Conservation (phyloP, 1,284 basidiomycete genomes). For the Boletus smithii region DNA sequence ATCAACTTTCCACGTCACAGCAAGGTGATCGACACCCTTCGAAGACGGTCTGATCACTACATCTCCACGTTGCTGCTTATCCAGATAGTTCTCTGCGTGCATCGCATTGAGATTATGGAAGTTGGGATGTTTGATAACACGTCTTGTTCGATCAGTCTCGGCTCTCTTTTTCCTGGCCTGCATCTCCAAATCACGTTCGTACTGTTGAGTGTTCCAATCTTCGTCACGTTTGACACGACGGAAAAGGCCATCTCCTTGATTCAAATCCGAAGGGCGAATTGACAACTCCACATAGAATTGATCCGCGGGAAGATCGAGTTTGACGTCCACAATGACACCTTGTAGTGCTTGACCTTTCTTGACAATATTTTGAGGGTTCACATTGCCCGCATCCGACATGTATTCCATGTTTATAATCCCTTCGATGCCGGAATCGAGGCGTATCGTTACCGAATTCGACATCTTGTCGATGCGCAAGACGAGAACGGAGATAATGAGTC, state of each 20-base stretch:
- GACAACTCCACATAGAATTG: conserved; percentile 77
- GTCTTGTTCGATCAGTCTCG: conserved; percentile 71
- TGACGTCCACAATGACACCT: conserved; percentile 76
- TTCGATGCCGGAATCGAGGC: conserved; percentile 91
- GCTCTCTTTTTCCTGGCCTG: conserved; percentile 82
- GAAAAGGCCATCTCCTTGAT: conserved; percentile 61
- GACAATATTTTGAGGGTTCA: conserved; percentile 47
- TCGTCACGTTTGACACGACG: conserved; percentile 62
- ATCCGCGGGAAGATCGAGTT: conserved; percentile 60
- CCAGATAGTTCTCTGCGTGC: conserved; percentile 88
- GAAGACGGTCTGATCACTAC: conserved; percentile 96
- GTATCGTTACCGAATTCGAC: conserved; percentile 54
- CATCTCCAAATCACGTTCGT: conserved; percentile 71
- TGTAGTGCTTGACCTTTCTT: conserved; percentile 78
- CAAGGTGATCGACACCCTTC: conserved; percentile 90
- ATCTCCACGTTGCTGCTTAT: conserved; percentile 89
- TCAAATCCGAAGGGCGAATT: conserved; percentile 68
- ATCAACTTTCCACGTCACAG: conserved; percentile 99
- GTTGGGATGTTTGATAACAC: conserved; percentile 97
- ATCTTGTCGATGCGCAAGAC: conserved; percentile 55
- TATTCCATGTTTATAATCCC: conserved; percentile 73
- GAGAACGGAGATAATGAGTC: conserved; percentile 82
- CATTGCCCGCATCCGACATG: conserved; percentile 51
- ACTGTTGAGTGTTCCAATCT: conserved; percentile 65
- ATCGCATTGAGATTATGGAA: conserved; percentile 94